phyloP scores from a whole-genome alignment of 208 protist genomes.

The Novymonas esmeraldas region DNA sequence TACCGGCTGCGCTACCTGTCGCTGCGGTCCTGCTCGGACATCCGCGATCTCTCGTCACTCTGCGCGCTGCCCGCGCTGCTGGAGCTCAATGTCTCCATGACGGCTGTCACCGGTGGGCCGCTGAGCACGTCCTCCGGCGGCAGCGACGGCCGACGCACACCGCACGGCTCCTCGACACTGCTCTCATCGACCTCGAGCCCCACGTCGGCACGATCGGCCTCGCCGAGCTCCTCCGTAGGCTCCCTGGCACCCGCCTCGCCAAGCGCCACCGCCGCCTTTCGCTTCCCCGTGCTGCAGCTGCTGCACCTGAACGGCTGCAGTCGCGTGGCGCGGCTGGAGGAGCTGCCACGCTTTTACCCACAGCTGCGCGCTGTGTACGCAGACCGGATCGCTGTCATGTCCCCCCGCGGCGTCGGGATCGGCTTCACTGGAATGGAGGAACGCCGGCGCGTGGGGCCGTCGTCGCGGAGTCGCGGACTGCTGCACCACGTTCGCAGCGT shows the following conservation, averaged over 20 bases:
- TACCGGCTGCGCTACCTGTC: conserved; percentile 45
- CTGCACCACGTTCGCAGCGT: conserved; percentile 3
- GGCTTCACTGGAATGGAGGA: conserved; percentile 17
- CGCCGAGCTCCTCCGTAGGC: not conserved
- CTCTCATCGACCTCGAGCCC: conserved; percentile 5
- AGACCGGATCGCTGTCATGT: conserved; percentile 18
- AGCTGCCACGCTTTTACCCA: conserved; percentile 19
- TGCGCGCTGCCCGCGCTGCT: conserved; percentile 31
- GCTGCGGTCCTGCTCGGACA: conserved; percentile 41
- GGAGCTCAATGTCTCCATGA: conserved; percentile 57
- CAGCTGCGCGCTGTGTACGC: conserved; percentile 30
- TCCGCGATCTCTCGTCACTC: conserved; percentile 43
- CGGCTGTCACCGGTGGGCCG: not conserved
- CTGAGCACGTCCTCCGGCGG: not conserved
- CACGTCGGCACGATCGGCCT: not conserved
- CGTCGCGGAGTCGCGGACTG: conserved; percentile 12
- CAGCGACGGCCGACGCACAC: conserved; percentile 1
- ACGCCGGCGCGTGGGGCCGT: conserved; percentile 1
- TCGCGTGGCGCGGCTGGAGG: conserved; percentile 34
- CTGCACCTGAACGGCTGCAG: conserved; percentile 56
- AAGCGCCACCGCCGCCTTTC: conserved; percentile 3
- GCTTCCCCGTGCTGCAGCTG: conserved; percentile 32
- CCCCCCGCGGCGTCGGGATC: conserved; percentile 9
- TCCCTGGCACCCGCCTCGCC: conserved; percentile 17
- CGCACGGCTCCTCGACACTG: conserved; percentile 3